Base-by-base conservation (phyloP, 2,329 filamentous ascomycete genomes). In the Trichoderma endophyticum region DNA sequence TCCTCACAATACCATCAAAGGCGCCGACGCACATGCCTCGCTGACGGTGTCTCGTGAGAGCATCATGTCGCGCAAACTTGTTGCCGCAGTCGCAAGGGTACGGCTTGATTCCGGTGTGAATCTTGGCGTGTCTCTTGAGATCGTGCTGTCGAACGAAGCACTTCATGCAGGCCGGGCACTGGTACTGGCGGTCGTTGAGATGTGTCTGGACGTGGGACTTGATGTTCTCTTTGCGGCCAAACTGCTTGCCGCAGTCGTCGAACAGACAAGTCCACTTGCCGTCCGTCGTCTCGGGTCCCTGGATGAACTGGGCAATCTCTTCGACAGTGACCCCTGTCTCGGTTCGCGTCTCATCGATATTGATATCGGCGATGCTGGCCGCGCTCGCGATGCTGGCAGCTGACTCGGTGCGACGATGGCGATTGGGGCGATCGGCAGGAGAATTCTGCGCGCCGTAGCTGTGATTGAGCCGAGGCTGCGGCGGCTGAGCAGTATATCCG, bases 201-300 rank as follows among this genome's bases (percentile, higher is more conserved):
- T 99, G 96, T 4, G 96, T 99, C 83, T 99, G 96, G 15, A 99
- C 93, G 81, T 99, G 96, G 0, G 95, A 97, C 81, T 97, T 97
- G 85, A 98, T 98, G 83, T 99, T 98, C 82, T 99, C 96, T 81
- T 98, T 97, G 76, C 96, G 90, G n/a, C 95, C 95, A 79, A 99
- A 98, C 68, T 91, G 89, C 82, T 97, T 97, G 76, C 91, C 89
- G 82, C 96, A 99, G 32, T 90, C 91, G 9, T 93, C 86, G 71
- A 84, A 95, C n/a, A 89, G 82, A 79, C 93, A 96, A 7, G 90
- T 85, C 91, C 92, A 96, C 81, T 94, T 94, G 76, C 91, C 91
- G 76, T 94, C 92, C n/a, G 81, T 80, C 3, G 89, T 84, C 76
- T 93, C 92, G 0, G 92, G 92, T 1, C 91, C 92, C 63, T 88